Conservation (phyloP, 1,284 basidiomycete species). For the Apiotrichum brassicae region DNA sequence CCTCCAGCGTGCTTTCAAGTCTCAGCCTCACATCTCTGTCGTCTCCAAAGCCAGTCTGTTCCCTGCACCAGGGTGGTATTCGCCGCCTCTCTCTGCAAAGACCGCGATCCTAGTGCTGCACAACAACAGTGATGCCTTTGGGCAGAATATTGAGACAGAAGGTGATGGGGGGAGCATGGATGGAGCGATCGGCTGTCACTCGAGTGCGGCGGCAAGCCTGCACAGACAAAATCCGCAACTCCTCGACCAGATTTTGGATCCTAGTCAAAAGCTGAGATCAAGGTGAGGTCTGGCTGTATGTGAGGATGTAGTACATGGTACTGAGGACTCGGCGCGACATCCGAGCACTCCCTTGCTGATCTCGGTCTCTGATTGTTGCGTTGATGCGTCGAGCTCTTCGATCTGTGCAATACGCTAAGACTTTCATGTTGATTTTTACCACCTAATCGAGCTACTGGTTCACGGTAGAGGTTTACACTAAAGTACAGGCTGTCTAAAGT, state of each 20-base stretch:
- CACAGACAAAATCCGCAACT: slow-evolving; percentile 5
- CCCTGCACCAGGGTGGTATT: neutral
- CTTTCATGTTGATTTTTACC: too few relatives aligned
- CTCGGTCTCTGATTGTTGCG: too few relatives aligned
- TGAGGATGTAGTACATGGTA: too few relatives aligned
- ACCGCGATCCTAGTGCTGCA: slow-evolving; percentile 21
- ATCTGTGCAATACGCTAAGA: too few relatives aligned
- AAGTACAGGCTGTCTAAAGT: too few relatives aligned
- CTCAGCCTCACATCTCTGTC: slow-evolving; percentile 6
- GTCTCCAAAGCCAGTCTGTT: slow-evolving; percentile 17
- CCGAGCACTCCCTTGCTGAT: too few relatives aligned
- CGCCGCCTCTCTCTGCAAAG: neutral
- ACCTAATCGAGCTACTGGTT: too few relatives aligned
- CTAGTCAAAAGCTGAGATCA: neutral
- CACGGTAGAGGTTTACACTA: too few relatives aligned
- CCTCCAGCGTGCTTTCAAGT: neutral
- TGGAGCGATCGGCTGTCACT: slow-evolving; percentile 20
- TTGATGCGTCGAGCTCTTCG: too few relatives aligned
- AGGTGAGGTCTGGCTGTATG: too few relatives aligned
- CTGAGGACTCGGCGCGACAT: too few relatives aligned
- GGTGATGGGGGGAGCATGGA: slow-evolving; percentile 16
- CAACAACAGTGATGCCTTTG: slow-evolving; percentile 33
- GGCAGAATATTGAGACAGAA: slow-evolving; percentile 31
- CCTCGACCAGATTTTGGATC: neutral
- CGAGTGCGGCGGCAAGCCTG: slow-evolving; percentile 17